phyloP scores from a whole-genome alignment of 2,329 filamentous ascomycete genomes.

The Trichoderma sp. region DNA sequence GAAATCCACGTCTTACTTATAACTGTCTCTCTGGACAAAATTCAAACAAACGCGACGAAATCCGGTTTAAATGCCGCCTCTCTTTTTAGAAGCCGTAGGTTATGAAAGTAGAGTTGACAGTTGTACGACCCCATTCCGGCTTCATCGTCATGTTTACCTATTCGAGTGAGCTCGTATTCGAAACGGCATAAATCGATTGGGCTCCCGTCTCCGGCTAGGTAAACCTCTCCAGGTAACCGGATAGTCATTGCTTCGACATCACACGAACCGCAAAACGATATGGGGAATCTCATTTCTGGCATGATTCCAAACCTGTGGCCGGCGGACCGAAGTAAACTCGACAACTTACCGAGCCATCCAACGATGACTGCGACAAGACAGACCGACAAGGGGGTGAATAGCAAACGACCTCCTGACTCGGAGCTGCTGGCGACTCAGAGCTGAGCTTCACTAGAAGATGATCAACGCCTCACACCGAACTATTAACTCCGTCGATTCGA shows the following conservation, averaged over 20 bases:
- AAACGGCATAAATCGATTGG: background rate
- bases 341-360: background rate
- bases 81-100: background rate
- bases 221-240: background rate
- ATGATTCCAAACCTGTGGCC: background rate
- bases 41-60: background rate
- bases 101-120: background rate
- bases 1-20: background rate
- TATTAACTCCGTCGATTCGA: background rate
- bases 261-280: background rate
- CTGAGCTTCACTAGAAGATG: background rate
- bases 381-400: background rate
- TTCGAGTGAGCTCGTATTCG: background rate
- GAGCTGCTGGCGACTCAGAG: background rate
- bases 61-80: background rate
- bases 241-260: background rate
- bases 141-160: background rate
- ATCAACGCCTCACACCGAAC: background rate
- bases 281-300: background rate
- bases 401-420: background rate
- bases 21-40: background rate
- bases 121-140: background rate
- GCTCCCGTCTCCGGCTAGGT: fast-evolving
- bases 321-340: background rate
- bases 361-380: background rate